These are phyloP conservation scores for Candida anutae DNA, from an alignment of 1,139 yeast species.

Conservation along the genomic window DNA sequence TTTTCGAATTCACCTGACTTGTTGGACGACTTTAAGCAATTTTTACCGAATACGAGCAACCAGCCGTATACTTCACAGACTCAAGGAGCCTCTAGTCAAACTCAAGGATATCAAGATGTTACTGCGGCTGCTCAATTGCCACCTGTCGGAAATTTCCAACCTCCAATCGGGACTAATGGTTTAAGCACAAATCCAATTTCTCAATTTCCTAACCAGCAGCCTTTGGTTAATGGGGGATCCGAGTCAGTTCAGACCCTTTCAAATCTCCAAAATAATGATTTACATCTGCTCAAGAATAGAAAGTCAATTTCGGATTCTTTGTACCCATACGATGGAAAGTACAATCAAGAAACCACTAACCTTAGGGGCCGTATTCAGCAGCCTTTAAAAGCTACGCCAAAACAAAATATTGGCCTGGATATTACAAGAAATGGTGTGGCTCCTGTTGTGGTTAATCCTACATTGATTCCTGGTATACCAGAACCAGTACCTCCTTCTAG, in stretches of 20 bases:
- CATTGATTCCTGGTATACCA: slow-evolving; percentile 77
- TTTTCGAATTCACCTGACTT: slow-evolving; percentile 93
- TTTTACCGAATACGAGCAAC: slow-evolving; percentile 80
- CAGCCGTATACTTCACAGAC: slow-evolving; percentile 18
- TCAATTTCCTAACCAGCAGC: too few relatives aligned
- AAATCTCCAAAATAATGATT: too few relatives aligned
- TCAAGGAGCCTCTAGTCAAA: slow-evolving; percentile 8
- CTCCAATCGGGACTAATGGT: slow-evolving; percentile 46
- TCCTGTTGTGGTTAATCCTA: slow-evolving; percentile 35
- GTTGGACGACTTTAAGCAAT: slow-evolving; percentile 88
- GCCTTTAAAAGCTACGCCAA: slow-evolving; percentile 2
- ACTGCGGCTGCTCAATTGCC: slow-evolving; percentile 57
- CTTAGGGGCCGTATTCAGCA: slow-evolving; percentile 5
- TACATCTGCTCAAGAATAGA: too few relatives aligned
- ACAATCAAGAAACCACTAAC: too few relatives aligned
- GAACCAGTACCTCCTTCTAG: slow-evolving; percentile 74
- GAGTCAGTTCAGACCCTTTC: slow-evolving; percentile 15
- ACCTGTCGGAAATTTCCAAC: slow-evolving; percentile 93
- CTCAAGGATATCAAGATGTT: slow-evolving; percentile 13
- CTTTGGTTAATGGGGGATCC: not conserved
- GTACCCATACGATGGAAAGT: slow-evolving; percentile 23
- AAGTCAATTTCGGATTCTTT: slow-evolving; percentile 22
- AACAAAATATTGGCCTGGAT: slow-evolving; percentile 3
- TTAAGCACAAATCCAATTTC: slow-evolving; percentile 20
- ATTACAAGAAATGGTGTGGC: slow-evolving; percentile 14